Evolutionary conservation across 129 eudicot genomes (phyloP), one percentile per base, ranked within the genome.

Genomic region (Apium graveolens): DNA sequence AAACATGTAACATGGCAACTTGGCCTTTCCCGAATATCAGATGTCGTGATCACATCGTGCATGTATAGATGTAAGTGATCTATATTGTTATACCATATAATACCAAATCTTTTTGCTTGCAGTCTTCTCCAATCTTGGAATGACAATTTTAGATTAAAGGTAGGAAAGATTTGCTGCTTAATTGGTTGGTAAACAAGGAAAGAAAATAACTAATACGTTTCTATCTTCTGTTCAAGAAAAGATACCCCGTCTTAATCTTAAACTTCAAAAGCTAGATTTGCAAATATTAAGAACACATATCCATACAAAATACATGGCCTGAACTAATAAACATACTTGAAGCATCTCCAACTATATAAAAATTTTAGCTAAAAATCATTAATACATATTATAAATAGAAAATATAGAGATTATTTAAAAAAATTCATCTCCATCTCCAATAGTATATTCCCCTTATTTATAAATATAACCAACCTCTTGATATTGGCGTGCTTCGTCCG

Each of bases 121-220:
- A 51, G 27, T 76, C 18, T 49, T 46, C 29, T 34, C 69, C 48
- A 51, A 34, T 21, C 46, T 21, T 76, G 43, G 68, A 38, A 34
- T 35, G 74, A 37, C 29, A 18, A 18, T 70, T 34, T 31, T 1
- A 7, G 38, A 14, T 37, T 13, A 13, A 69, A 69, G 43, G 14
- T 35, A 3, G 44, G 24, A 18, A 18, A 51, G 60, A 18, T 51
- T 51, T 18, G 60, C 26, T 32, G 48, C 39, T 76, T 32, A 34
- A 63, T 24, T 21, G 79, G 60, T 53, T 76, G 48, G 46, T 76
- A 76, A 76, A 76, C 11, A 53, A 75, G 73, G n/a, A 51, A 51
- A 48, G 13, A 38, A 35, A 14, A 42, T 3, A 72, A 42, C 14
- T 70, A 72, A 72, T 20, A 35, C 24, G 35, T 2, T 2, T 17